Conservation (phyloP, 2,329 filamentous ascomycete species). For the Bipolaris bicolor region DNA sequence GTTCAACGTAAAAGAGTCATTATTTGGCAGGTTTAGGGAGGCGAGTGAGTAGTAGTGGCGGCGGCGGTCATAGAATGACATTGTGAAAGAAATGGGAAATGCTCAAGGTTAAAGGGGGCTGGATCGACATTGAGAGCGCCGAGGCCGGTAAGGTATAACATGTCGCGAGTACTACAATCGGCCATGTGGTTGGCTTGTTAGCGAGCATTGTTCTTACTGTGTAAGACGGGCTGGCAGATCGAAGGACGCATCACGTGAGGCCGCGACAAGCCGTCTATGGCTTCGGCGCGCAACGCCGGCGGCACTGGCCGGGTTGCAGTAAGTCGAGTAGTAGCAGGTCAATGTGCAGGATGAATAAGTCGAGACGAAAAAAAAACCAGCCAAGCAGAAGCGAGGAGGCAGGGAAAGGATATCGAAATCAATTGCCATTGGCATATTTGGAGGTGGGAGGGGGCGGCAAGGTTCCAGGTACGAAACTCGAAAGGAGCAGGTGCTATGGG, state of each 20-base stretch:
- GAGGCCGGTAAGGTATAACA: background rate
- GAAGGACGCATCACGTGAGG: conserved; percentile 9
- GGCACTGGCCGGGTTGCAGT: background rate
- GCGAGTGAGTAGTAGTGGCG: too few species aligned
- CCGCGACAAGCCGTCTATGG: conserved; percentile 13
- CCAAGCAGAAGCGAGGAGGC: background rate
- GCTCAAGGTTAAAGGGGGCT: too few species aligned
- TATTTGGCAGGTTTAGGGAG: too few species aligned
- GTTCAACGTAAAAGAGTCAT: background rate
- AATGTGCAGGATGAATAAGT: background rate
- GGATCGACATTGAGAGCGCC: background rate
- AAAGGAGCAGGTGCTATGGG: conserved; percentile 6
- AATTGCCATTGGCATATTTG: background rate
- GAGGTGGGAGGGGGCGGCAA: background rate
- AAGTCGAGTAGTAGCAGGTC: background rate
- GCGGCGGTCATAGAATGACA: background rate
- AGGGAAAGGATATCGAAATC: background rate
- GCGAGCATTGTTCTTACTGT: background rate
- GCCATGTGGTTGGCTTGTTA: background rate
- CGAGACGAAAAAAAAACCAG: conserved; percentile 2
- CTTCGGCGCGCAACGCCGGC: conserved; percentile 7
- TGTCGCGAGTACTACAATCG: background rate
- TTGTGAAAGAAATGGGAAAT: too few species aligned
- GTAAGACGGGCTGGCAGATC: background rate
- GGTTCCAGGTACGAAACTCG: background rate